Conservation (phyloP, 768 basidiomycete genomes). For the Rhodosporidiobolus sp. region DNA sequence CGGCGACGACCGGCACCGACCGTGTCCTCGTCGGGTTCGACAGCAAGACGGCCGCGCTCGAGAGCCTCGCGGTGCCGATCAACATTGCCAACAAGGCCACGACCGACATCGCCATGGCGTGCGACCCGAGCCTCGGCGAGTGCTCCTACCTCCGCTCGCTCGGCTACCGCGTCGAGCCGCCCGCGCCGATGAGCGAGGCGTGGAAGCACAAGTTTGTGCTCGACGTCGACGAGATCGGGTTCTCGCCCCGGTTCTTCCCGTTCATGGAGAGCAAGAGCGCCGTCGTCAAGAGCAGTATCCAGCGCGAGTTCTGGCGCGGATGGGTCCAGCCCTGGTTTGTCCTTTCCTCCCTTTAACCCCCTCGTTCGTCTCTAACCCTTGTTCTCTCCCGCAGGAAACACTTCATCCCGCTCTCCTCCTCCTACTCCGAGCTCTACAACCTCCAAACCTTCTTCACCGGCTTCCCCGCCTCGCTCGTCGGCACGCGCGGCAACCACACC, state of each 20-base stretch:
- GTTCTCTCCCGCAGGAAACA: slow-evolving; percentile 67
- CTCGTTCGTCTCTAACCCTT: neutral
- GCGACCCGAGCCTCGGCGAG: slow-evolving; percentile 44
- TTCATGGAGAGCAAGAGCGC: slow-evolving; percentile 77
- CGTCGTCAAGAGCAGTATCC: slow-evolving; percentile 43
- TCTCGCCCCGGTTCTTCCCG: slow-evolving; percentile 85
- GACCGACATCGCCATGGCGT: slow-evolving; percentile 68
- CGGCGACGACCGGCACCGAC: slow-evolving; percentile 10
- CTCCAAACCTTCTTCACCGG: slow-evolving; percentile 91
- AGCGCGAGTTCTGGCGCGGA: slow-evolving; percentile 45
- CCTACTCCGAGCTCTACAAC: slow-evolving; percentile 90
- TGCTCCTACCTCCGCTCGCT: slow-evolving; percentile 41
- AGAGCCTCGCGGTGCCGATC: slow-evolving; percentile 62
- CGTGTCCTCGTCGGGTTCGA: slow-evolving; percentile 43
- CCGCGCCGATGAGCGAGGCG: slow-evolving; percentile 73
- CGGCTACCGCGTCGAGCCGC: slow-evolving; percentile 44
- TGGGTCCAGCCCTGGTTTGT: slow-evolving; percentile 47
- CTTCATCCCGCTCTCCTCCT: slow-evolving; percentile 83
- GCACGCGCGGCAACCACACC: slow-evolving; percentile 18
- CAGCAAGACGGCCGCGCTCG: slow-evolving; percentile 52
- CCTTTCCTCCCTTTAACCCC: neutral
- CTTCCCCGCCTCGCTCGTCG: slow-evolving; percentile 35
- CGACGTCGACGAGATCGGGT: slow-evolving; percentile 92
- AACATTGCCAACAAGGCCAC: slow-evolving; percentile 67
- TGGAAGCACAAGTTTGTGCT: slow-evolving; percentile 92